Percentiles rank a stretch among this genome's conserved stretches.
These are phyloP conservation scores for Turnera subulata DNA, from an alignment of 345 rosid genomes.

Conservation along the genomic window DNA sequence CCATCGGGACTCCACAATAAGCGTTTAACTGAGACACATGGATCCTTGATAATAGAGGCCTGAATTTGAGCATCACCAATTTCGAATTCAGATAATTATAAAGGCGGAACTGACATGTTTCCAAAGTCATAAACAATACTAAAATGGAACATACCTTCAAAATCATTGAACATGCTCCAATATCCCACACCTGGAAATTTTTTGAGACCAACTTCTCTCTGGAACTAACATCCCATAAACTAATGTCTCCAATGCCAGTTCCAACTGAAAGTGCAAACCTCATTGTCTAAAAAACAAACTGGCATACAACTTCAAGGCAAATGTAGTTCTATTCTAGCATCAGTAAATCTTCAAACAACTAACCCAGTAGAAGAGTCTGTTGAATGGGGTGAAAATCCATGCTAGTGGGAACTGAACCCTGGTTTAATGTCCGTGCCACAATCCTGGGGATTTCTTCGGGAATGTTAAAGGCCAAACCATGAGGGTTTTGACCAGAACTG, in stretches of 20 bases:
- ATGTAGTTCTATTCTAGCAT: neutral
- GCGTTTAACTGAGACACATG: slow-evolving; percentile 35
- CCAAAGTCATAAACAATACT: neutral
- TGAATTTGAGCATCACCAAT: slow-evolving; percentile 16
- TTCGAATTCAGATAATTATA: slow-evolving; percentile 6
- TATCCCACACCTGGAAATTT: slow-evolving; percentile 39
- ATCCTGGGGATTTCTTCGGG: slow-evolving; percentile 32
- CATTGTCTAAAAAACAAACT: neutral
- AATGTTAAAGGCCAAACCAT: slow-evolving; percentile 4
- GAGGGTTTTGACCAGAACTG: slow-evolving; percentile 17
- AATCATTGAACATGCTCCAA: slow-evolving; percentile 27
- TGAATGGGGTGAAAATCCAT: slow-evolving; percentile 44
- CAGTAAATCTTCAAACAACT: slow-evolving; percentile 17
- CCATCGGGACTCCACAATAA: slow-evolving; percentile 41
- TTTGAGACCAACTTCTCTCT: slow-evolving; percentile 25
- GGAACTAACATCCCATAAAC: slow-evolving; percentile 40
- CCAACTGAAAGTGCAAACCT: slow-evolving; percentile 29
- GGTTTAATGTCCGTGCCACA: slow-evolving; percentile 27
- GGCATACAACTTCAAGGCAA: neutral
- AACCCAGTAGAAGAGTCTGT: slow-evolving; percentile 41
- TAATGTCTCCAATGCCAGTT: slow-evolving; percentile 30
- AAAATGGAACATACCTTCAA: slow-evolving; percentile 30
- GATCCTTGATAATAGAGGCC: slow-evolving; percentile 35
- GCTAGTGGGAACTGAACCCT: slow-evolving; percentile 36
- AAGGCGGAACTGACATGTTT: neutral